Evolutionary conservation across 768 basidiomycete genomes (phyloP).

Genomic region (Piloderma croceum): DNA sequence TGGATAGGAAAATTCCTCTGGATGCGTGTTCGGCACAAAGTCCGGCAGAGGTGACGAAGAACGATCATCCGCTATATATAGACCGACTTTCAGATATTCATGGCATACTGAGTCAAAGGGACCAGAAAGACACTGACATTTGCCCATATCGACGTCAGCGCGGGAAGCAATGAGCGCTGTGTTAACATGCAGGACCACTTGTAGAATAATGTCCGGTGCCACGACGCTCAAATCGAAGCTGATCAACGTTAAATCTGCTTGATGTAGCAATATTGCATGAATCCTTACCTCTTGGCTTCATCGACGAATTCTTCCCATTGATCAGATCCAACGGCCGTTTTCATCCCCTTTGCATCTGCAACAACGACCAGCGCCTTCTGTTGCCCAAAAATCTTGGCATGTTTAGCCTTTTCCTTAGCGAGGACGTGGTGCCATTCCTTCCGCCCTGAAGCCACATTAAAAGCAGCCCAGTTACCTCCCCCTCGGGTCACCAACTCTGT

Average conservation of each 20-base stretch:
- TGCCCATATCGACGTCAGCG: constrained; percentile 13
- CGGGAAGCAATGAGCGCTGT: constrained; percentile 25
- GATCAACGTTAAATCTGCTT: constrained; percentile 8
- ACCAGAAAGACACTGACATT: neutral
- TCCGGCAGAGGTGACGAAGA: constrained; percentile 40
- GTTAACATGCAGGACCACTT: constrained; percentile 41
- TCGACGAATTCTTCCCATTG: constrained; percentile 48
- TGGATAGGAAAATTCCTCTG: constrained; percentile 43
- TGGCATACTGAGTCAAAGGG: constrained; percentile 2
- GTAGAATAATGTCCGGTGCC: constrained; percentile 41
- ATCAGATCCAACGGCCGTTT: constrained; percentile 46
- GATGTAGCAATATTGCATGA: too few species aligned
- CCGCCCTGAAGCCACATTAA: constrained; percentile 46
- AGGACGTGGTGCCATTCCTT: constrained; percentile 49
- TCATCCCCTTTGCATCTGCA: constrained; percentile 42
- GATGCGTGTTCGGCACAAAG: constrained; percentile 47
- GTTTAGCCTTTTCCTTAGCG: constrained; percentile 46
- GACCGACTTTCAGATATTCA: constrained; percentile 9
- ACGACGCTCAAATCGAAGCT: constrained; percentile 42
- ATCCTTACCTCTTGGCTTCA: constrained; percentile 45
- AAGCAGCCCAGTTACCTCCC: constrained; percentile 57
- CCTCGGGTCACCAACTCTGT: constrained; percentile 52
- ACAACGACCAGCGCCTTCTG: constrained; percentile 47
- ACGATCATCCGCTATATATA: constrained; percentile 3
- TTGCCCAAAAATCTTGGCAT: constrained; percentile 19